These are phyloP conservation scores for Alternaria angustiovoidea DNA, from an alignment of 2,329 filamentous ascomycete genomes.

Conservation along the genomic window DNA sequence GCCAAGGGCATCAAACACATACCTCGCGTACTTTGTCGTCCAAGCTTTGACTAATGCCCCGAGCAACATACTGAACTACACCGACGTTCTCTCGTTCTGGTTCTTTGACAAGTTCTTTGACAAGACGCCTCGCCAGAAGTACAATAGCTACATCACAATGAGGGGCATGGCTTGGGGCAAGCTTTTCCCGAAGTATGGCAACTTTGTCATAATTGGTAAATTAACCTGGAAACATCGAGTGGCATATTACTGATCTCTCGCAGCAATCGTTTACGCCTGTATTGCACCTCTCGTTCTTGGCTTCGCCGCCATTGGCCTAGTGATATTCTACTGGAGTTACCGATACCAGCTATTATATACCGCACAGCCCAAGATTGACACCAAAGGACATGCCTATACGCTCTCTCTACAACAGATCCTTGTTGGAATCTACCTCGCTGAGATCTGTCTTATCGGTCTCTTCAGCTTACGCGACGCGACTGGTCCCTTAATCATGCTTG, in stretches of 20 bases:
- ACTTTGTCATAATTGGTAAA: slow-evolving; percentile 53
- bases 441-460: slow-evolving; percentile 84
- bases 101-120: slow-evolving; percentile 78
- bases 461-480: slow-evolving; percentile 62
- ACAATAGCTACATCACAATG: slow-evolving; percentile 44
- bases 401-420: slow-evolving; percentile 88
- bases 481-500: slow-evolving; percentile 45
- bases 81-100: slow-evolving; percentile 76
- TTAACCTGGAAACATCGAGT: not conserved
- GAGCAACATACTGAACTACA: slow-evolving; percentile 75
- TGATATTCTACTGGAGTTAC: slow-evolving; percentile 85
- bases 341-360: slow-evolving; percentile 92
- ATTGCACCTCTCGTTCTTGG: slow-evolving; percentile 86
- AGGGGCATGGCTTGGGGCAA: slow-evolving; percentile 51
- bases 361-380: slow-evolving; percentile 81
- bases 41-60: slow-evolving; percentile 85
- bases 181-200: slow-evolving; percentile 52
- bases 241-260: slow-evolving; percentile 19
- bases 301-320: slow-evolving; percentile 81
- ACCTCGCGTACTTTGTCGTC: slow-evolving; percentile 92
- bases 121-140: slow-evolving; percentile 68
- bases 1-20: slow-evolving; percentile 89
- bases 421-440: slow-evolving; percentile 81
- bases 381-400: slow-evolving; percentile 85
- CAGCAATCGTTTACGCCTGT: slow-evolving; percentile 82